These are phyloP conservation scores for Pseudogymnoascus sp. DNA, from an alignment of 2,329 filamentous ascomycete genomes.

Conservation along the genomic window DNA sequence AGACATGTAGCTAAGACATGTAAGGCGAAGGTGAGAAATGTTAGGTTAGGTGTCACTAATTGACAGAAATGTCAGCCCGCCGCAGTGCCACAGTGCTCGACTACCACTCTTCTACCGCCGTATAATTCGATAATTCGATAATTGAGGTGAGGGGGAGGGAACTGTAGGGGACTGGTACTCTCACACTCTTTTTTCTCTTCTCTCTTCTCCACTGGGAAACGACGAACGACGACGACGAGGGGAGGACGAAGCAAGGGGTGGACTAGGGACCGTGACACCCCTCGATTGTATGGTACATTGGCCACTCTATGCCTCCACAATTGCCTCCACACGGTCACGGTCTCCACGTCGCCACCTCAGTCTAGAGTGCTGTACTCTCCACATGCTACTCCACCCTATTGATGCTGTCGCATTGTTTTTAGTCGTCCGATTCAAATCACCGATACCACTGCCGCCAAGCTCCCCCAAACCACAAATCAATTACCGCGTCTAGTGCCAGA, in stretches of 20 bases:
- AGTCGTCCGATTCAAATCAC: neutral
- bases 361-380: neutral
- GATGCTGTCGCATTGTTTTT: neutral
- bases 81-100: too few relatives aligned
- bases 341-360: neutral
- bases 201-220: neutral
- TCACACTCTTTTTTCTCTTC: too few relatives aligned
- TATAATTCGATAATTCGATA: too few relatives aligned
- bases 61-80: neutral
- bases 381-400: neutral
- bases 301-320: neutral
- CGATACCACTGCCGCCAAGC: neutral
- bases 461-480: neutral
- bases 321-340: neutral
- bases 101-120: too few relatives aligned
- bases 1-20: neutral
- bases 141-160: neutral
- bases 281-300: neutral
- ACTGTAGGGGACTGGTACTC: too few relatives aligned
- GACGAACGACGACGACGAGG: neutral
- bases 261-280: neutral
- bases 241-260: neutral
- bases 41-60: neutral
- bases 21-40: neutral
- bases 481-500: neutral